Evolutionary conservation across 2,329 filamentous ascomycete species (phyloP).

Genomic region (Penicillium palitans): DNA sequence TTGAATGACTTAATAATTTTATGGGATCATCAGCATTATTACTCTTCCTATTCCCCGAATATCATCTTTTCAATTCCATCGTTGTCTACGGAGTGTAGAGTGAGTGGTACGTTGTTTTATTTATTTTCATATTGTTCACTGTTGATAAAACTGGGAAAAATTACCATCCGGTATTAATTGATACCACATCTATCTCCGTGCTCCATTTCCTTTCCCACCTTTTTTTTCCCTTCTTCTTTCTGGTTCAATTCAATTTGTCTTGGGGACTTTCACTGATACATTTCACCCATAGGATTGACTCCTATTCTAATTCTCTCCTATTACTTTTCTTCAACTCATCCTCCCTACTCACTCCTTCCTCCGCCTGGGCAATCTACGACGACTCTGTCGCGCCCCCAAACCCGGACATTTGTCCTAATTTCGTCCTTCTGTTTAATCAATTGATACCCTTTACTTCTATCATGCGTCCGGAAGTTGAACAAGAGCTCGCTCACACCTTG

Average conservation of each 20-base stretch:
- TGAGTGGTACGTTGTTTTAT: not conserved
- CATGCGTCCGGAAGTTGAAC: slow-evolving; percentile 98
- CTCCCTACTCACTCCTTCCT: slow-evolving; percentile 8
- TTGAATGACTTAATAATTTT: not conserved
- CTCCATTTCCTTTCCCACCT: slow-evolving; percentile 26
- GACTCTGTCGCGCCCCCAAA: slow-evolving; percentile 18
- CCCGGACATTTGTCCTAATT: slow-evolving; percentile 22
- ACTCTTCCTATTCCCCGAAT: not conserved
- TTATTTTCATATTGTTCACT: not conserved
- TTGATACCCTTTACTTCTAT: slow-evolving; percentile 42
- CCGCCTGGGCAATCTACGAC: slow-evolving; percentile 17
- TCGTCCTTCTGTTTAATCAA: slow-evolving; percentile 18
- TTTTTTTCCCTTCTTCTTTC: slow-evolving; percentile 23
- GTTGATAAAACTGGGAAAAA: slow-evolving; percentile 10
- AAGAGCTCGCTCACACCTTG: slow-evolving; percentile 97
- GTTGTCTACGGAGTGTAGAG: not conserved
- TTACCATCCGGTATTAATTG: slow-evolving; percentile 20
- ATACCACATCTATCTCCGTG: slow-evolving; percentile 19
- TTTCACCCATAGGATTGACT: slow-evolving; percentile 20
- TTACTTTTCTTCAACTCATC: slow-evolving; percentile 13
- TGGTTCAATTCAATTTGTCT: slow-evolving; percentile 6
- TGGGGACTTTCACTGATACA: slow-evolving; percentile 14
- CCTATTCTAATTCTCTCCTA: slow-evolving; percentile 15
- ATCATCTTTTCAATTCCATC: not conserved
- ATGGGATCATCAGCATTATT: not conserved